Conservation (phyloP, 441 rosid genomes). For the Populus hybrid region DNA sequence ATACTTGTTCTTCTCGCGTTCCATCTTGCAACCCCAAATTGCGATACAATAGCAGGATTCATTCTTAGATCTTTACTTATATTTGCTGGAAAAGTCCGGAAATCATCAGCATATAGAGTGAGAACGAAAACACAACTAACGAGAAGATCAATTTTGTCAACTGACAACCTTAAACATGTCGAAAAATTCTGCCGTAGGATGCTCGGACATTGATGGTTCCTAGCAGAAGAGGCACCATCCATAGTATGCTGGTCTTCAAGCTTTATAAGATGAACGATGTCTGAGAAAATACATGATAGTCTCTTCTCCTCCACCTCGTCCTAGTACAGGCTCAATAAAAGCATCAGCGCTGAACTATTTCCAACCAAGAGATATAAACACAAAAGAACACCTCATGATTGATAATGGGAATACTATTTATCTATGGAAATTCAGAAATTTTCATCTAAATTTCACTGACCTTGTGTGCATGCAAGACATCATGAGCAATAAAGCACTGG, state of each 20-base stretch:
- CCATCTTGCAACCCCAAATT: conserved; percentile 71
- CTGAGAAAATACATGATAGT: conserved; percentile 43
- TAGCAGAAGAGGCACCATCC: conserved; percentile 52
- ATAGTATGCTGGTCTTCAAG: conserved; percentile 60
- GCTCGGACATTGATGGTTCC: conserved; percentile 55
- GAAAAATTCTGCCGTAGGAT: conserved; percentile 46
- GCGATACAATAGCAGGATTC: conserved; percentile 35
- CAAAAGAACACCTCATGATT: neutral
- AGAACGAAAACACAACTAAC: conserved; percentile 77
- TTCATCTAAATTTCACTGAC: neutral
- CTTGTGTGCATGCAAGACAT: neutral
- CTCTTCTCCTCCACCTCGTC: conserved; percentile 49
- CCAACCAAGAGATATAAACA: neutral
- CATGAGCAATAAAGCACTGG: neutral
- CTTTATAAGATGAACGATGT: conserved; percentile 69
- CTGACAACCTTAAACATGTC: conserved; percentile 46
- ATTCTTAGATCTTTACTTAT: conserved; percentile 71
- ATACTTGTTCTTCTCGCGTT: conserved; percentile 21
- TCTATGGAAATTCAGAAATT: too few relatives aligned
- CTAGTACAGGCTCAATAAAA: conserved; percentile 31
- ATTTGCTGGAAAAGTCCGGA: conserved; percentile 55
- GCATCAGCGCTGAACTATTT: neutral
- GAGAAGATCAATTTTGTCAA: conserved; percentile 58
- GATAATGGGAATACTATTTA: neutral
- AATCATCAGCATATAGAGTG: conserved; percentile 61